A percentile compares a stretch with the other conserved stretches of the same genome.
These are phyloP conservation scores for Alloteropsis semialata DNA, from an alignment of 176 grass and related monocot species.

Conservation along the genomic window DNA sequence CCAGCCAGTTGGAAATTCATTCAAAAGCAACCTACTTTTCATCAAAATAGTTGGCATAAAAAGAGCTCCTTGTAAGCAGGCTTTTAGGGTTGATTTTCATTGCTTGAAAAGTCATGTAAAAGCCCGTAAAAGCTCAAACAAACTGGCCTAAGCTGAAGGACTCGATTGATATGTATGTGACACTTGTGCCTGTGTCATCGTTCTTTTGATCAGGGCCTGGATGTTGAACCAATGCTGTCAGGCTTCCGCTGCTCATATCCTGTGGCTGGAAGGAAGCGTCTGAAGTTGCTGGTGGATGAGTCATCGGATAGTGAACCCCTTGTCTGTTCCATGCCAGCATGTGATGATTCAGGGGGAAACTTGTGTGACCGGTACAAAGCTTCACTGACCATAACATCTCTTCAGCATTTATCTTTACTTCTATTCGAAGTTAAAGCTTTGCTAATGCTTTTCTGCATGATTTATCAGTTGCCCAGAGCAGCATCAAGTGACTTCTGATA, in stretches of 20 bases:
- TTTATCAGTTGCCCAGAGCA: slow-evolving; percentile 11
- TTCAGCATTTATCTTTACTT: background rate
- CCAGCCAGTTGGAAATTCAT: too few relatives aligned
- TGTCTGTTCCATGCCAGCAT: background rate
- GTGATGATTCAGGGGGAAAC: background rate
- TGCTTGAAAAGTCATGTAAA: too few relatives aligned
- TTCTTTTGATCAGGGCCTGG: background rate
- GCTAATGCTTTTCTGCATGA: background rate
- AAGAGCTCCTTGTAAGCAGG: too few relatives aligned
- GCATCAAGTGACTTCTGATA: slow-evolving; percentile 13
- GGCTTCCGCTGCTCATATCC: background rate
- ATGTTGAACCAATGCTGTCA: background rate
- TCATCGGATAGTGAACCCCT: background rate
- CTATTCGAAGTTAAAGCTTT: background rate
- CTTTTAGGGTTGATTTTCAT: too few relatives aligned
- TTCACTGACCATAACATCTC: background rate
- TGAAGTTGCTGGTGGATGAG: background rate
- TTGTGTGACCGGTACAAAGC: background rate
- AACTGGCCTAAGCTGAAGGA: background rate
- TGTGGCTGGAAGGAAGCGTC: slow-evolving; percentile 16
- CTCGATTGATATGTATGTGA: background rate
- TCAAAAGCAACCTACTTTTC: too few relatives aligned
- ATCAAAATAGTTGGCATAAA: too few relatives aligned
- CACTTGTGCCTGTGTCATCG: background rate
- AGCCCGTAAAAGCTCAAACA: too few relatives aligned